phyloP scores from a whole-genome alignment of 495 filamentous ascomycete species.

The Peziza echinospora region DNA sequence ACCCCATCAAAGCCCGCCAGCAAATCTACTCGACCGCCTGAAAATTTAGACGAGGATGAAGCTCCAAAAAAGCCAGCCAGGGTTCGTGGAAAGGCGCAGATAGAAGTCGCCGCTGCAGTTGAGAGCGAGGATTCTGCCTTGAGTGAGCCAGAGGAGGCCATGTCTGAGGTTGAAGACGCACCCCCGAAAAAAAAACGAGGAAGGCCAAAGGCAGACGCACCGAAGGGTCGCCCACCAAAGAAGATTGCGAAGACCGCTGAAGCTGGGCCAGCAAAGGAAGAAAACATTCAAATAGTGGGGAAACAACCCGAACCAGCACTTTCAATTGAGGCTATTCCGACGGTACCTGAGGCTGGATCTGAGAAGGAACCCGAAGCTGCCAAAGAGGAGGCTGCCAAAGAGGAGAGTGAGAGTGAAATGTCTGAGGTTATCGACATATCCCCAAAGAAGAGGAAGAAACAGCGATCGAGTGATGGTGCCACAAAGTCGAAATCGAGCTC shows the following conservation, averaged over 20 bases:
- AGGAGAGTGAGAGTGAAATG: constrained; percentile 42
- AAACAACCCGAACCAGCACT: too few relatives aligned
- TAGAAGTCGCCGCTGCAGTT: too few relatives aligned
- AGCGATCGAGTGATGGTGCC: constrained; percentile 10
- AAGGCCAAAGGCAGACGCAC: constrained; percentile 3
- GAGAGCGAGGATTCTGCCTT: too few relatives aligned
- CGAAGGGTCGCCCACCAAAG: constrained; percentile 1
- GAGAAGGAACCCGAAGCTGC: constrained; percentile 18
- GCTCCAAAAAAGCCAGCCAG: constrained; percentile 9
- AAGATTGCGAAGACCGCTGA: constrained; percentile 25
- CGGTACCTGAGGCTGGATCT: constrained; percentile 9
- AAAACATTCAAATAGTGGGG: too few relatives aligned
- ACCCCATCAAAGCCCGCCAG: not conserved
- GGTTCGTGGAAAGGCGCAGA: too few relatives aligned
- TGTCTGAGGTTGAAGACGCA: not conserved
- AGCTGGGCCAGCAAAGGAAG: too few relatives aligned
- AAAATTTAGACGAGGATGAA: not conserved
- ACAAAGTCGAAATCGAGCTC: constrained; percentile 13
- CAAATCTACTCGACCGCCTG: not conserved
- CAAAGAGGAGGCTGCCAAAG: constrained; percentile 9
- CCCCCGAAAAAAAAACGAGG: constrained; percentile 2
- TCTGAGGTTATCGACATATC: constrained; percentile 48
- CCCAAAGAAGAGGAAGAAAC: constrained; percentile 20
- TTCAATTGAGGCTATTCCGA: too few relatives aligned
- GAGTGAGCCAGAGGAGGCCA: not conserved